Evolutionary conservation across 1,284 basidiomycete genomes (phyloP).

Genomic region (Dichomitus squalens): DNA sequence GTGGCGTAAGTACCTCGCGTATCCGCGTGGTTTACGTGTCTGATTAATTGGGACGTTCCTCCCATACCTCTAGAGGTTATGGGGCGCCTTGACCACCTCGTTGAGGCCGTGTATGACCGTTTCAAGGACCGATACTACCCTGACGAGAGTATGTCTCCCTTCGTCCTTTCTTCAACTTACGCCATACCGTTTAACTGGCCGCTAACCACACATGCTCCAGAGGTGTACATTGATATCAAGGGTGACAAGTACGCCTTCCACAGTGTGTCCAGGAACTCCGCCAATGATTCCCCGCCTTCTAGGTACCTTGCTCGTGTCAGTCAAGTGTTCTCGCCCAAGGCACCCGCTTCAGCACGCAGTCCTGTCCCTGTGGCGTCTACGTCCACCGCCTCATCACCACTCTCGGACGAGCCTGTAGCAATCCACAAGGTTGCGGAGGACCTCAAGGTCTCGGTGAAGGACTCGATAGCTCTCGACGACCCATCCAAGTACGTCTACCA

Average conservation of each 20-base stretch:
- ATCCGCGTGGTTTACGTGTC: constrained; percentile 22
- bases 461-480: constrained; percentile 76
- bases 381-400: constrained; percentile 33
- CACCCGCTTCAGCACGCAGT: constrained; percentile 5
- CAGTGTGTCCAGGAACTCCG: constrained; percentile 22
- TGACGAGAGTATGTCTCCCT: constrained; percentile 75
- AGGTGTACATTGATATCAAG: constrained; percentile 71
- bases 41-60: constrained; percentile 5
- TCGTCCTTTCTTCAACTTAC: constrained; percentile 5
- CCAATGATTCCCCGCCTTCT: constrained; percentile 23
- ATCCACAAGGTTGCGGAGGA: constrained; percentile 78
- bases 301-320: constrained; percentile 81
- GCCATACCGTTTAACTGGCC: background rate
- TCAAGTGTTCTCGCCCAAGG: constrained; percentile 69
- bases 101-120: constrained; percentile 92
- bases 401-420: constrained; percentile 30
- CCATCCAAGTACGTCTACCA: constrained; percentile 87
- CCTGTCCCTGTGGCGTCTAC: constrained; percentile 25
- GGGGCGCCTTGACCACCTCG: constrained; percentile 91
- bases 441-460: constrained; percentile 73
- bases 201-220: background rate
- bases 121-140: constrained; percentile 95
- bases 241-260: constrained; percentile 70
- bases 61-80: constrained; percentile 75
- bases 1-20: constrained; percentile 74